Evolutionary conservation across 2,329 filamentous ascomycete genomes (phyloP).

Genomic region (Arthroderma sp.): DNA sequence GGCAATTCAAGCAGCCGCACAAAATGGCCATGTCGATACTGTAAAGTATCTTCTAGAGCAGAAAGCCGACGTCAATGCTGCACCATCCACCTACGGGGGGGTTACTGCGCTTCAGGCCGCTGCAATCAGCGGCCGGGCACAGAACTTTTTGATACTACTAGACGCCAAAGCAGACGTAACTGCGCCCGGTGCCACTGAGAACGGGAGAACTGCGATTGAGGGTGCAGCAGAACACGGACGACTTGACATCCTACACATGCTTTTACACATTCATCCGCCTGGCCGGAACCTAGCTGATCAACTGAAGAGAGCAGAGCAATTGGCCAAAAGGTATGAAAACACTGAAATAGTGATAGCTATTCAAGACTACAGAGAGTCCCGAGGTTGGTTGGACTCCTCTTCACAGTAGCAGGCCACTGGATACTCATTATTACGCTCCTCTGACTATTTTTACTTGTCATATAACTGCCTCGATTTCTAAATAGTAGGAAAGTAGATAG

Average conservation of each 20-base stretch:
- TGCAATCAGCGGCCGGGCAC: background rate
- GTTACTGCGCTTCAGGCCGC: background rate
- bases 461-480: no score
- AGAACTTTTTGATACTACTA: conserved; percentile 8
- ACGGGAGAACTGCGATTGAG: conserved; percentile 18
- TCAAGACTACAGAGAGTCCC: background rate
- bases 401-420: no score
- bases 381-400: background rate
- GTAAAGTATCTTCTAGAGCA: conserved; percentile 2
- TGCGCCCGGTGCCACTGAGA: conserved; percentile 2
- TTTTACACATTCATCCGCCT: conserved; percentile 3
- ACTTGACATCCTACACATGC: conserved; percentile 6
- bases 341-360: background rate
- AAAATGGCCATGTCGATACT: background rate
- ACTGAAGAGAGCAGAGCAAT: background rate
- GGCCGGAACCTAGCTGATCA: background rate
- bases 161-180: conserved; percentile 7
- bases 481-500: no score
- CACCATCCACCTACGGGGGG: background rate
- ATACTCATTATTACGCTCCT: no score
- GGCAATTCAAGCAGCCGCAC: conserved; percentile 2
- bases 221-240: conserved; percentile 18
- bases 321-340: background rate
- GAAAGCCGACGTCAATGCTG: conserved; percentile 9
- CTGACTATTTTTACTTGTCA: no score